Evolutionary conservation across 1,284 basidiomycete genomes (phyloP).

Genomic region (Mixia osmundae): DNA sequence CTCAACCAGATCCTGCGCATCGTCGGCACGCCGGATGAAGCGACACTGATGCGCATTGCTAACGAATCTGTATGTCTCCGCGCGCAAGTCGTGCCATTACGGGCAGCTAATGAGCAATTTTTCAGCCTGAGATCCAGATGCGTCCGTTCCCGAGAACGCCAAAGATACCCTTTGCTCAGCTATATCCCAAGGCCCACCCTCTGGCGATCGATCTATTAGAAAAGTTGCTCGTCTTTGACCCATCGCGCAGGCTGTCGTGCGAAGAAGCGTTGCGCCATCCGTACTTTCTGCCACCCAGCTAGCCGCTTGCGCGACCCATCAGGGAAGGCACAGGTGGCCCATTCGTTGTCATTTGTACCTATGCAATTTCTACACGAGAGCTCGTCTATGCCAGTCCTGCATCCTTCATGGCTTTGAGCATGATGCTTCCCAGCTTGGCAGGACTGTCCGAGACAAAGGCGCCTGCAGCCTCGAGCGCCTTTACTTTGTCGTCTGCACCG

Average conservation of each 20-base stretch:
- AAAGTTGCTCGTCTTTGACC: slow-evolving; percentile 87
- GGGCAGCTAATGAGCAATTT: slow-evolving; percentile 5
- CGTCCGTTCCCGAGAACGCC: slow-evolving; percentile 78
- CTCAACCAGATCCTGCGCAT: slow-evolving; percentile 93
- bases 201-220: slow-evolving; percentile 92
- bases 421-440: slow-evolving; percentile 70
- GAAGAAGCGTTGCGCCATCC: slow-evolving; percentile 65
- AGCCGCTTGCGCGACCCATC: too few species aligned
- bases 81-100: background rate
- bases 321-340: too few species aligned
- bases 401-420: slow-evolving; percentile 71
- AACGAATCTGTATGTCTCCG: slow-evolving; percentile 53
- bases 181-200: slow-evolving; percentile 76
- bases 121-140: slow-evolving; percentile 66
- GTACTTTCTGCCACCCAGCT: too few species aligned
- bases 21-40: slow-evolving; percentile 81
- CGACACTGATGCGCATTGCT: slow-evolving; percentile 65
- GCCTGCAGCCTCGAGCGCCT: slow-evolving; percentile 78
- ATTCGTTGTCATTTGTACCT: too few species aligned
- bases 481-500: slow-evolving; percentile 84
- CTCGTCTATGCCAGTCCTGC: slow-evolving; percentile 45
- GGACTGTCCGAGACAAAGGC: slow-evolving; percentile 86
- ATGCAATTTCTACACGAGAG: too few species aligned
- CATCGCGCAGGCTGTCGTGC: slow-evolving; percentile 71
- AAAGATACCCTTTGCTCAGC: slow-evolving; percentile 65